Percentiles rank a stretch among this genome's conserved stretches.
Conservation (phyloP, 2,329 filamentous ascomycete genomes). For the Microsporum audouinii region DNA sequence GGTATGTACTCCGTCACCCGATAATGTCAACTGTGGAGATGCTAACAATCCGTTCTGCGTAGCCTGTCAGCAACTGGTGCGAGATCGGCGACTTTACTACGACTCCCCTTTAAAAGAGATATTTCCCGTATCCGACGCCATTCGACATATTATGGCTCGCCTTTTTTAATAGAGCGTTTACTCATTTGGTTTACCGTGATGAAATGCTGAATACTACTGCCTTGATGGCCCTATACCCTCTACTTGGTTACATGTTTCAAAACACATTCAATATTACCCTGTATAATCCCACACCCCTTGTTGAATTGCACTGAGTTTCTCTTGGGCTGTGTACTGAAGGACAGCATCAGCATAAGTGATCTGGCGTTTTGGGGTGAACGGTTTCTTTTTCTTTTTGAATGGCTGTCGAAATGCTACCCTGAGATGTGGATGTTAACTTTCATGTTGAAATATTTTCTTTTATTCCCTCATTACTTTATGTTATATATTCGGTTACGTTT, state of each 20-base stretch:
- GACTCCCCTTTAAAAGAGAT: neutral
- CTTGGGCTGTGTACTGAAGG: neutral
- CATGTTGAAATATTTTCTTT: neutral
- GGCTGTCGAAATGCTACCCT: neutral
- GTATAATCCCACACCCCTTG: neutral
- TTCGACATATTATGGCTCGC: neutral
- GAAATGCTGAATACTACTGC: neutral
- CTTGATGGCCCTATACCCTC: neutral
- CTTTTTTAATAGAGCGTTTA: neutral
- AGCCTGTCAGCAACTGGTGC: conserved; percentile 60
- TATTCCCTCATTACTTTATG: neutral
- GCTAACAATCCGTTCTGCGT: conserved; percentile 3
- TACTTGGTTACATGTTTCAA: neutral
- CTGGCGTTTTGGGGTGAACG: neutral
- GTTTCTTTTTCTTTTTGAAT: neutral
- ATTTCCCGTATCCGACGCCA: neutral
- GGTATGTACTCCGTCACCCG: conserved; percentile 45
- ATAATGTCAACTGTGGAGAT: neutral
- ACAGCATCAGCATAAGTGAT: neutral
- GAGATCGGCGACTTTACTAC: conserved; percentile 26
- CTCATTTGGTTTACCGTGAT: conserved; percentile 2
- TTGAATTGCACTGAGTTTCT: neutral
- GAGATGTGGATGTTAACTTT: neutral
- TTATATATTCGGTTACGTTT: neutral
- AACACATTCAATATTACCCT: neutral